Evolutionary conservation across 2,329 filamentous ascomycete species (phyloP).

Genomic region (Clonostachys chloroleuca): DNA sequence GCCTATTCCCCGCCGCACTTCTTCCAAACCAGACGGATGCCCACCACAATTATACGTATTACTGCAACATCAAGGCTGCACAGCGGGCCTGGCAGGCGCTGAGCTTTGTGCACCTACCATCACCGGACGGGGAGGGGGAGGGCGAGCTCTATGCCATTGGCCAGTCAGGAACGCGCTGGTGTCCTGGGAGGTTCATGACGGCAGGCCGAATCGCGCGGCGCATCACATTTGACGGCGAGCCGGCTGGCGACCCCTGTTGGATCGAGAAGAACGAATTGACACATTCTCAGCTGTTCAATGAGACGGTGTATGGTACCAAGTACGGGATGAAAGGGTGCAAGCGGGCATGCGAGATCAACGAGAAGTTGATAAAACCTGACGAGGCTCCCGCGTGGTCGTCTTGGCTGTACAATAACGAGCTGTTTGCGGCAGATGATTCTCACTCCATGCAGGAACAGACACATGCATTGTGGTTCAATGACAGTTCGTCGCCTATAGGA

Average conservation of each 20-base stretch:
- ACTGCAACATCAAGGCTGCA: constrained; percentile 5
- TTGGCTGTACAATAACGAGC: neutral
- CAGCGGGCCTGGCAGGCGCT: neutral
- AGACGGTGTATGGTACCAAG: constrained; percentile 11
- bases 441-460: constrained; percentile 7
- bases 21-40: constrained; percentile 14
- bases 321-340: constrained; percentile 12
- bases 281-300: constrained; percentile 5
- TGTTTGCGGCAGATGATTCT: neutral
- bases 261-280: constrained; percentile 11
- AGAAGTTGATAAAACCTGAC: constrained; percentile 9
- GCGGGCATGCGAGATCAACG: constrained; percentile 8
- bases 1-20: constrained; percentile 12
- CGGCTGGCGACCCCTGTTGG: constrained; percentile 11
- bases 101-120: neutral
- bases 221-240: constrained; percentile 7
- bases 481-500: constrained; percentile 7
- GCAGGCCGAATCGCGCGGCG: neutral
- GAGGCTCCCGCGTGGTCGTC: neutral
- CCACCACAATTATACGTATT: constrained; percentile 11
- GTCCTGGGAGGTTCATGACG: neutral
- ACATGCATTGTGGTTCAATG: constrained; percentile 11
- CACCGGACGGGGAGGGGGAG: neutral
- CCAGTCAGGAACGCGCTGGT: neutral
- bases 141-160: neutral